Percentiles rank a stretch among this genome's conserved stretches.
Evolutionary conservation across 495 filamentous ascomycete species (phyloP).

Genomic region (Staphylotrichum tortipilum): DNA sequence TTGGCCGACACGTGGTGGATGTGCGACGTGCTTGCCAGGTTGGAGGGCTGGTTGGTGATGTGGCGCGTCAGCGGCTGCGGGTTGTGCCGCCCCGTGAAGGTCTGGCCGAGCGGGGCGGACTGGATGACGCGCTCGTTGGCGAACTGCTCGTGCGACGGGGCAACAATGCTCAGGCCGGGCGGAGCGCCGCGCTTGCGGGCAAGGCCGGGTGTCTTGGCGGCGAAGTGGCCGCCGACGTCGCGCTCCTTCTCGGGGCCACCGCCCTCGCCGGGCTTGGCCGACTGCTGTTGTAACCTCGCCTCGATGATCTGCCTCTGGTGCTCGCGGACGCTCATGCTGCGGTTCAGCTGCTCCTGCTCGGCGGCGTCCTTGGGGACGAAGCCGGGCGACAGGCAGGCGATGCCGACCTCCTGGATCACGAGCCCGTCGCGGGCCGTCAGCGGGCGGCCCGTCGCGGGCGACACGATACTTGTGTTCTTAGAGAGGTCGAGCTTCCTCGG

Average conservation of each 20-base stretch:
- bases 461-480: constrained; percentile 53
- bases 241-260: constrained; percentile 49
- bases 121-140: constrained; percentile 94
- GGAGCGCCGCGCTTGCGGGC: constrained; percentile 70
- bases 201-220: constrained; percentile 56
- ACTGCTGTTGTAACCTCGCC: constrained; percentile 76
- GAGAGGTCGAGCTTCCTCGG: constrained; percentile 86
- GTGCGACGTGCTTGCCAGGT: constrained; percentile 76
- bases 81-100: constrained; percentile 84
- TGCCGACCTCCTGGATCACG: constrained; percentile 82
- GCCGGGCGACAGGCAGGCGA: constrained; percentile 90
- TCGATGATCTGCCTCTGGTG: constrained; percentile 95
- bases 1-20: constrained; percentile 85
- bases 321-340: constrained; percentile 87
- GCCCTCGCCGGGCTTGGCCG: constrained; percentile 61
- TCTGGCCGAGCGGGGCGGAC: constrained; percentile 90
- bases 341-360: constrained; percentile 90
- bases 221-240: constrained; percentile 43
- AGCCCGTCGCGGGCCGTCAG: constrained; percentile 69
- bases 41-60: constrained; percentile 75
- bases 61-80: constrained; percentile 76
- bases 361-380: constrained; percentile 94
- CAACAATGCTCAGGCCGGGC: constrained; percentile 88
- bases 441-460: constrained; percentile 59
- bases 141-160: constrained; percentile 90